phyloP scores from a whole-genome alignment of 192 early-diverging fungal genomes.

The Umbelopsis sp. region DNA sequence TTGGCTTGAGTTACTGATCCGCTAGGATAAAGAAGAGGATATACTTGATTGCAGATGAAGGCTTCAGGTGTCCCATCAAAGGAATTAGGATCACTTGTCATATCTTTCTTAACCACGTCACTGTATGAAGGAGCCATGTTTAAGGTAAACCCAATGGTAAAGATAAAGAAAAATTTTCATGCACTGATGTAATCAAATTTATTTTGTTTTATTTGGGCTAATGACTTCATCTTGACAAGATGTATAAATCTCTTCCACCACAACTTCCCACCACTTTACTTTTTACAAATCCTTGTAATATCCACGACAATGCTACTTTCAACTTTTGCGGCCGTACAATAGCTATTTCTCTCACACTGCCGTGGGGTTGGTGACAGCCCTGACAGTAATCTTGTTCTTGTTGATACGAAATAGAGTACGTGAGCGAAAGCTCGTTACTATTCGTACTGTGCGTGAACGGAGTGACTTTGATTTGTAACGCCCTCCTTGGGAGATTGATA shows the following conservation, averaged over 20 bases:
- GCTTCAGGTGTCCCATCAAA: background rate
- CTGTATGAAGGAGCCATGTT: background rate
- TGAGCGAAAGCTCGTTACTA: background rate
- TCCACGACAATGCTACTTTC: slow-evolving; percentile 5
- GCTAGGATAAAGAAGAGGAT: background rate
- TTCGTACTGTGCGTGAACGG: background rate
- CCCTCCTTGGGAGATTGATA: background rate
- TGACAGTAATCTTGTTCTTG: background rate
- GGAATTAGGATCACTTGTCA: background rate
- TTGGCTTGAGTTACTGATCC: background rate
- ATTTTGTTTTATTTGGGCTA: background rate
- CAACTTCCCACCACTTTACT: background rate
- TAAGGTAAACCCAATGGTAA: background rate
- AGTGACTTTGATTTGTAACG: background rate
- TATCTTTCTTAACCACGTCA: background rate
- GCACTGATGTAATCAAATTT: background rate
- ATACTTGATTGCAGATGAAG: slow-evolving; percentile 4
- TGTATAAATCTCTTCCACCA: background rate
- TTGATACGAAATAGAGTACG: background rate
- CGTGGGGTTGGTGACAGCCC: background rate
- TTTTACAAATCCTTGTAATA: background rate
- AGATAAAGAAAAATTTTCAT: background rate
- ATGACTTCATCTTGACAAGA: slow-evolving; percentile 13
- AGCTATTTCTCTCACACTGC: background rate
- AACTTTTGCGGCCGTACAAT: background rate